A percentile compares a stretch with the other conserved stretches of the same genome.
phyloP scores from a whole-genome alignment of 1,284 basidiomycete species.

The Psilocybe mexicana region DNA sequence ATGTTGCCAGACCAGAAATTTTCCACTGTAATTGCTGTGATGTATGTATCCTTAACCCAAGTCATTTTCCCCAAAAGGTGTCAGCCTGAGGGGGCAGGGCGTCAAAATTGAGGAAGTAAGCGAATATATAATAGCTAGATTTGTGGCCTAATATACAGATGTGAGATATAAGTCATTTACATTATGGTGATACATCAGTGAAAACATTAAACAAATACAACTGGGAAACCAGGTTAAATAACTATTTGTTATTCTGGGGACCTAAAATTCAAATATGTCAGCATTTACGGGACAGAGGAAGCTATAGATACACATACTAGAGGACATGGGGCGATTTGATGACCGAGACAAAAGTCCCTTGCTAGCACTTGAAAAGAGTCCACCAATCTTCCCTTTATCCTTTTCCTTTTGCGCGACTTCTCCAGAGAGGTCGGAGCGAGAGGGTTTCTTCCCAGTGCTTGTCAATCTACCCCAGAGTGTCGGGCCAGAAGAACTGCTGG shows the following conservation, averaged over 20 bases:
- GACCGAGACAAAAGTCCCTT: constrained; percentile 19
- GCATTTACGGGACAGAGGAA: no score
- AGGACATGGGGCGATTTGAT: constrained; percentile 12
- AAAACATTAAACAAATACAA: background rate
- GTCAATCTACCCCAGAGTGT: constrained; percentile 41
- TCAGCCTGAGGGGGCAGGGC: no score
- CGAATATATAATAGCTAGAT: no score
- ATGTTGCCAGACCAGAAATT: no score
- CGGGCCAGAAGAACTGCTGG: constrained; percentile 11
- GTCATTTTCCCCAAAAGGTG: no score
- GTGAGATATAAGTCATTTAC: background rate
- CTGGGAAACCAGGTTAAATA: background rate
- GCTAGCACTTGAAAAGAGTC: constrained; percentile 21
- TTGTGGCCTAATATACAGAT: background rate
- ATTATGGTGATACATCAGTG: background rate
- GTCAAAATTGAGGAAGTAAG: no score
- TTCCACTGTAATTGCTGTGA: no score
- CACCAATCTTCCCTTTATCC: constrained; percentile 17
- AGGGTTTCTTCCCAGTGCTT: constrained; percentile 29
- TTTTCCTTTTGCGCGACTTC: constrained; percentile 16
- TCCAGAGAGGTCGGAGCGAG: constrained; percentile 1
- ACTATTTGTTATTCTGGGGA: constrained; percentile 3
- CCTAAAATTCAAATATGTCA: background rate
- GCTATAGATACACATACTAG: constrained; percentile 6
- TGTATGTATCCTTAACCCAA: no score